Evolutionary conservation across 2,329 filamentous ascomycete species (phyloP).

Genomic region (Nannizzia gypsea): DNA sequence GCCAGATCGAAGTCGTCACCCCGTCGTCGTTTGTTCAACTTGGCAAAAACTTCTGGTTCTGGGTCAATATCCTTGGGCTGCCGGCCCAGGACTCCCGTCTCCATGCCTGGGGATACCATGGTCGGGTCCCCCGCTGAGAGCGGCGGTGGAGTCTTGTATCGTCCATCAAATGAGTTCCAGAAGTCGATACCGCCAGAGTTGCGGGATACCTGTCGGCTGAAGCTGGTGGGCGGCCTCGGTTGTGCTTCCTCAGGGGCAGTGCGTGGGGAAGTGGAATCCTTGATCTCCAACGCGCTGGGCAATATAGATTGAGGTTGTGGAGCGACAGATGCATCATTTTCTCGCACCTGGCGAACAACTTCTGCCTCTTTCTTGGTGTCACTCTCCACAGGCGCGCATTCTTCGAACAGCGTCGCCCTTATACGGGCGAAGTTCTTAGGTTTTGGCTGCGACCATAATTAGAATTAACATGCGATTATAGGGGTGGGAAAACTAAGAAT

Average conservation of each 20-base stretch:
- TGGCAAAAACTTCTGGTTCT: not conserved
- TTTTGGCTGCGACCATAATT: slow-evolving; percentile 57
- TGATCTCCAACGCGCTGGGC: slow-evolving; percentile 3
- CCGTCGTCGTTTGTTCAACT: slow-evolving; percentile 53
- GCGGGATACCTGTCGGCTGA: slow-evolving; percentile 60
- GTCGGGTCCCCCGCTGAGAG: slow-evolving; percentile 24
- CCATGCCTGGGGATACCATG: slow-evolving; percentile 16
- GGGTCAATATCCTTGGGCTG: slow-evolving; percentile 8
- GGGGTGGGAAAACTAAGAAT: not conserved
- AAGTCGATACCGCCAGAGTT: slow-evolving; percentile 62
- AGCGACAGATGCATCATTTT: slow-evolving; percentile 60
- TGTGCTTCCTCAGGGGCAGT: slow-evolving; percentile 13
- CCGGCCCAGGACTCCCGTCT: slow-evolving; percentile 17
- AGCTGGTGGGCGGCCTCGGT: slow-evolving; percentile 44
- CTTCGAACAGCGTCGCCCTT: slow-evolving; percentile 76
- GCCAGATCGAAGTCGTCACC: slow-evolving; percentile 80
- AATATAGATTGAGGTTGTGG: slow-evolving; percentile 33
- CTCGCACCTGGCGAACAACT: slow-evolving; percentile 87
- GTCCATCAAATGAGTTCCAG: slow-evolving; percentile 69
- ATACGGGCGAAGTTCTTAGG: slow-evolving; percentile 93
- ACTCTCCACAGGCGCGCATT: slow-evolving; percentile 73
- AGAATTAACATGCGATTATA: not conserved
- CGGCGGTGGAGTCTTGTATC: slow-evolving; percentile 53
- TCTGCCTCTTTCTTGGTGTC: slow-evolving; percentile 87
- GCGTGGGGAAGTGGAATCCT: slow-evolving; percentile 3